Evolutionary conservation across 345 rosid species (phyloP), one percentile per base, ranked within the genome.

Genomic region (Corchorus olitorius): DNA sequence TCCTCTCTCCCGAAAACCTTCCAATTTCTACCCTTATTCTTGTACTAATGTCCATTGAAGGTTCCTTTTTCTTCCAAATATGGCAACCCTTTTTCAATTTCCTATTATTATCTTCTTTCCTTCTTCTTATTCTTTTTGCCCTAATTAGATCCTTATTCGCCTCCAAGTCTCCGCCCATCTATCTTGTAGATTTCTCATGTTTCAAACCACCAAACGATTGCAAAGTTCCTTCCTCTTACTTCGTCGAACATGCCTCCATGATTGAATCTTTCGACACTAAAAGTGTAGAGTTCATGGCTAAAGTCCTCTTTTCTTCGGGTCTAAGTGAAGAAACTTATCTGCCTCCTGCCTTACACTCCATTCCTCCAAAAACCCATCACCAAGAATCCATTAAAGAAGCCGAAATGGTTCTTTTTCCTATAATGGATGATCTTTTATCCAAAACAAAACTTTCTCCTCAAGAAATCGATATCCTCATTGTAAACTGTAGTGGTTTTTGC

Each of bases 171-270:
- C 37, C 75, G 6, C 39, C 75, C 8, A 74, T 84, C 50, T 89
- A 85, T 81, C 80, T 89, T 16, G 89, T 87, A 55, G 88, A 87
- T 67, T 89, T 87, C 77, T 82, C 88, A 33, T 89, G 92, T 72
- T 64, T 87, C 75, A 81, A 77, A 49, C 89, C 92, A 8, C 89
- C 90, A n/a, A 16, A 62, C 46, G 75, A 3, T 54, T 87, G 90
- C 73, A 86, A 79, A 64, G 84, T 77, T 53, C 84, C 90, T 2
- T 83, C 77, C 82, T 76, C 88, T 45, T 0, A 34, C 22, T 87
- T 87, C 81, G 78, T 86, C n/a, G 87, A 87, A 69, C 72, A 87
- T 53, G 70, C 77, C 17, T 84, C 90, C 70, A 59, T 56, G 81
- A 6, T 85, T 2, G 81, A 61, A 53, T 61, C 19, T 35, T 89